Evolutionary conservation across 1,284 basidiomycete species (phyloP), one percentile per base, ranked within the genome.

Genomic region (Sporisorium sorghi): DNA sequence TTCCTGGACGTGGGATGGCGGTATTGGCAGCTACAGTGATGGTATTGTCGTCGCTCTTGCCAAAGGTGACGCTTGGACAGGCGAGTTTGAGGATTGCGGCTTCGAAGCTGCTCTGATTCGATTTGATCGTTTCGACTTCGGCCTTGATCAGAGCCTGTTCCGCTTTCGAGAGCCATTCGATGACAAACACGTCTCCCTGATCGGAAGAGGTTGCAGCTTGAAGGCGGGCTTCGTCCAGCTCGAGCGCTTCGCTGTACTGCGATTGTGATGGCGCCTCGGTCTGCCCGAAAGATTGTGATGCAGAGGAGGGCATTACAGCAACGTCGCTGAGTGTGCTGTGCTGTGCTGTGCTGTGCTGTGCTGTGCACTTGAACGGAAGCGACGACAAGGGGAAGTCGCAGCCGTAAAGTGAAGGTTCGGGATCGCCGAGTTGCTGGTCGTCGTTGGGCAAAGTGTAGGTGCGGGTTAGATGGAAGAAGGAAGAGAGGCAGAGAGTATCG

Each of bases 181-280:
- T 90, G 17, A 93, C 84, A 79, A 92, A 92, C 54, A 93, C 88
- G 72, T 92, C 91, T 17, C 89, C 91, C 84, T 91, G 91, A 61
- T 93, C 92, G 48, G 88, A 89, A 5, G 88, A 85, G 43, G 93
- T 76, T 6, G 81, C 82, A 1, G 72, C 67, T 21, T 68, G 57
- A 26, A 82, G 71, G 24, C 74, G 77, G 19, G 64, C 37, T 51
- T 79, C 63, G 15, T 77, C 76, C 6, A 76, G 74, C 33, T 60
- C 55, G 11, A 71, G 73, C 5, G 68, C 64, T 28, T 67, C 58
- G 30, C 48, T 53, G 39, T 67, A 66, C 21, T 66, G 62, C 15
- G 65, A 46, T 26, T 70, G 72, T 37, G 32, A 10, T n/a, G n/a
- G n/a, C n/a, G n/a, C n/a, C 21, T 68, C 51, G 42, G 47, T 14